Percentiles rank a stretch among this genome's conserved stretches.
phyloP scores from a whole-genome alignment of 257 asterid genomes.

The Lithospermum erythrorhizon region DNA sequence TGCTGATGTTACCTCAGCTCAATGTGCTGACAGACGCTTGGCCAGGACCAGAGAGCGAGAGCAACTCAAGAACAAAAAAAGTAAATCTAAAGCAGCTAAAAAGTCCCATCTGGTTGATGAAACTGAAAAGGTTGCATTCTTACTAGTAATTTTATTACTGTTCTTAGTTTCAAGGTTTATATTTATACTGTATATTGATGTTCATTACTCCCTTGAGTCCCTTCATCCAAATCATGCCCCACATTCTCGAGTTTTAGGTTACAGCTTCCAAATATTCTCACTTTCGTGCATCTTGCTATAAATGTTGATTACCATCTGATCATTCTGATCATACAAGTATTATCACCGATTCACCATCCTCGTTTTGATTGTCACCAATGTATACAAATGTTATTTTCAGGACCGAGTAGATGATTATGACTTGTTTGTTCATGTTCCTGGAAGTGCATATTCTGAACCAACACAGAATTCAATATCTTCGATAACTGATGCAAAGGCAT shows the following conservation, averaged over 20 bases:
- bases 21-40: slow-evolving; percentile 55
- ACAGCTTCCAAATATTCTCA: background rate
- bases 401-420: slow-evolving; percentile 31
- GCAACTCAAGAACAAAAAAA: slow-evolving; percentile 47
- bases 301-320: background rate
- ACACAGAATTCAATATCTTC: slow-evolving; percentile 6
- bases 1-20: slow-evolving; percentile 72
- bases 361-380: slow-evolving; percentile 1
- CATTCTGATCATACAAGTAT: background rate
- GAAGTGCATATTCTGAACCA: slow-evolving; percentile 72
- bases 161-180: background rate
- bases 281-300: background rate
- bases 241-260: background rate
- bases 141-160: background rate
- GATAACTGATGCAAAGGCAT: background rate
- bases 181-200: background rate
- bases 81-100: slow-evolving; percentile 24
- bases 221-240: background rate
- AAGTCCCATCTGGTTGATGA: slow-evolving; percentile 11
- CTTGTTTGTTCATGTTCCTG: slow-evolving; percentile 75
- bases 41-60: slow-evolving; percentile 52
- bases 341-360: background rate
- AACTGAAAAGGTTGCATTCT: slow-evolving; percentile 31
- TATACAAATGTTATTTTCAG: slow-evolving; percentile 18
- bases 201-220: background rate